phyloP scores from a whole-genome alignment of 2,329 filamentous ascomycete species.

The Cytospora piceae region DNA sequence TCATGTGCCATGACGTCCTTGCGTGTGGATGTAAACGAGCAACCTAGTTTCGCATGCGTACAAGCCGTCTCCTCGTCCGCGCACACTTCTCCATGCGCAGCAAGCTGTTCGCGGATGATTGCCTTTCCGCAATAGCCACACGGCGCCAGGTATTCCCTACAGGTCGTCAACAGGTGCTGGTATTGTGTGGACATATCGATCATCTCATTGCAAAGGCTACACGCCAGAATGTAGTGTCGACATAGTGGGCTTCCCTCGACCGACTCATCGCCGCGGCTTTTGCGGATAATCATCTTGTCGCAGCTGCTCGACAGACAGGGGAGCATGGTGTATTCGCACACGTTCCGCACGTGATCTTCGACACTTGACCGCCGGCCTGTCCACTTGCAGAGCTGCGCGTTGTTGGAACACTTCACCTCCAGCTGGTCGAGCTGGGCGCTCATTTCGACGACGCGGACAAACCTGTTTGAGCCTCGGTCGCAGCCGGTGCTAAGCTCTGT shows the following conservation, averaged over 20 bases:
- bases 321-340: slow-evolving; percentile 60
- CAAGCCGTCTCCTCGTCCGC: slow-evolving; percentile 46
- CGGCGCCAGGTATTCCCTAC: slow-evolving; percentile 50
- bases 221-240: slow-evolving; percentile 49
- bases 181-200: slow-evolving; percentile 16
- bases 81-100: slow-evolving; percentile 53
- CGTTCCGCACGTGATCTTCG: slow-evolving; percentile 58
- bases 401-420: slow-evolving; percentile 61
- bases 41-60: slow-evolving; percentile 43
- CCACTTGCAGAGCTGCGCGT: slow-evolving; percentile 52
- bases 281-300: slow-evolving; percentile 54
- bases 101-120: slow-evolving; percentile 41
- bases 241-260: slow-evolving; percentile 43
- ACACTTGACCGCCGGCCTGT: slow-evolving; percentile 58
- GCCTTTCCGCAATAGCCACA: slow-evolving; percentile 54
- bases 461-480: slow-evolving; percentile 11
- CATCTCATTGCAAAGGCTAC: slow-evolving; percentile 14
- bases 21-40: slow-evolving; percentile 10
- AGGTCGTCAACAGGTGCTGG: slow-evolving; percentile 48
- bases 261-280: slow-evolving; percentile 50
- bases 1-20: slow-evolving; percentile 49
- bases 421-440: slow-evolving; percentile 65
- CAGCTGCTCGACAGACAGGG: slow-evolving; percentile 60
- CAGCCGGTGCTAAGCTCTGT: slow-evolving; percentile 41
- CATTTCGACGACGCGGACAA: slow-evolving; percentile 20